Base-by-base conservation (phyloP, 108 stramenopile species). In the Stephanodiscus triporus region DNA sequence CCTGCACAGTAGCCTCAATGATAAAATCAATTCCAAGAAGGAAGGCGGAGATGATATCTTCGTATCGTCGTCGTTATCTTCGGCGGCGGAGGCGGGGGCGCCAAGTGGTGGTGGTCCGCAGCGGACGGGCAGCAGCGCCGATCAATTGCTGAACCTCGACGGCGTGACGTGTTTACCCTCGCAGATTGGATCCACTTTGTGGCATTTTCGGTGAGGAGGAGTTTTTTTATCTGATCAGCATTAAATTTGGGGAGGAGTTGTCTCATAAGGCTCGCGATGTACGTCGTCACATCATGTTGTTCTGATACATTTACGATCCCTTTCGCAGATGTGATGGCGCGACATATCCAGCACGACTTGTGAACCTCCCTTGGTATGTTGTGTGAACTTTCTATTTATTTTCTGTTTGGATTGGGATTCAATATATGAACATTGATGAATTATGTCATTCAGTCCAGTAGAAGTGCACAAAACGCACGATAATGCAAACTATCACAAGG, bases 401-500 rank as follows among this genome's bases (percentile, higher is more conserved):
- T 6, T 26, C 19, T 27, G 45, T 34, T 58, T 24, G 8, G 11
- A n/a, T 32, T 9, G 30, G 29, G 17, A 58, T 32, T 56, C 11
- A 26, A 26, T 26, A 56, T 26, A 26, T 56, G 20, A 22, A 58
- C 16, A 16, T 58, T 13, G 3, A 58, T 32, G 3, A 4, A 27
- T 37, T 30, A 23, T 6, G 22, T 51, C 27, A 9, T 57, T 38
- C 73, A 76, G 76, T 72, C 89, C 92, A 16, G 77, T 97, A 43
- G 97, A 97, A 83, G 68, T 95, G 42, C 95, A 95, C 74, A 97
- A 97, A 69, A 96, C 94, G 20, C 83, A 93, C 50, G 95, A 97
- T 79, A 91, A 94, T 75, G 91, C 86, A 66, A 90, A 88, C 70
- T 96, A 91, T 62, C 95, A 90, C 87, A 97, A 97, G 77, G 82